Base-by-base conservation (phyloP, 345 rosid species). In the Ailanthus altissimus region DNA sequence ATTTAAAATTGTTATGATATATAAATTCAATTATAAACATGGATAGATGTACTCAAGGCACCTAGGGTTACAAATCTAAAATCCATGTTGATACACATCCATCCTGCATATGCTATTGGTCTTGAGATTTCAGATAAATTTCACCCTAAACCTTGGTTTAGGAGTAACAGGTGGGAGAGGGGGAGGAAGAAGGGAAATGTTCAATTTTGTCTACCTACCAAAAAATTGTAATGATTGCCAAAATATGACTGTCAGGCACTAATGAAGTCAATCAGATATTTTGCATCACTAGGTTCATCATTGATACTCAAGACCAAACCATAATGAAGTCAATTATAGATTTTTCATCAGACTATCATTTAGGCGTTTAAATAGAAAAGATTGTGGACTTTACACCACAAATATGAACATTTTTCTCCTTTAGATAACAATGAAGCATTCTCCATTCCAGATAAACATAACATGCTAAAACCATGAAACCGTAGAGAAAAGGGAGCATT, bases 401-500 rank as follows among this genome's bases (percentile, higher is more conserved):
- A 20, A 50, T 46, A 70, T 11, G 13, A 69, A 38, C 5, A 26
- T n/a, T 12, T 16, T 42, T 71, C 50, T 75, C 23, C 23, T 62
- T 54, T 70, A 25, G 7, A 62, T 23, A 21, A 71, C 50, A 1
- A 50, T 25, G 45, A 4, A 28, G 16, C 45, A 49, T 8, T 77
- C 47, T 21, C 43, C 21, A 20, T 14, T 58, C 63, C 14, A 18
- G 51, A 18, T 70, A 38, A 50, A 62, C 13, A 36, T 61, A n/a
- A 66, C 36, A 62, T 68, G 47, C 75, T 8, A 62, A 64, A 70
- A 64, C 32, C 23, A 78, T 70, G 46, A 32, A 45, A 67, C 54
- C 21, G 49, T 53, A 46, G 72, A n/a, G 70, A 63, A 73, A 46
- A 58, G 56, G 36, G 63, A 59, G 6, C 28, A 63, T n/a, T 75